phyloP scores from a whole-genome alignment of 2,329 filamentous ascomycete genomes.

The Fusarium brevicatenulatum region DNA sequence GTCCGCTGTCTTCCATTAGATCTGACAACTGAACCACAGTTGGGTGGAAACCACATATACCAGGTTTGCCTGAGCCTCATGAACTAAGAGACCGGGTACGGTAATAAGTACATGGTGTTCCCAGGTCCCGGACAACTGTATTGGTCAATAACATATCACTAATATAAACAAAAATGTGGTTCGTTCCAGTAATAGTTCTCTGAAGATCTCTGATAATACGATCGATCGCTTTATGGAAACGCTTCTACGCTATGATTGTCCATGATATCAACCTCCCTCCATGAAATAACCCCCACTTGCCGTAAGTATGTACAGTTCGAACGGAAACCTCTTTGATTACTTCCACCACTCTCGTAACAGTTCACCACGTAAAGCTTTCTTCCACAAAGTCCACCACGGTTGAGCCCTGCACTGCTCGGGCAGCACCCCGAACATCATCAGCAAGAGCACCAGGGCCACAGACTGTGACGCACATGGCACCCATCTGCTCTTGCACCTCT shows the following conservation, averaged over 20 bases:
- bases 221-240: conserved; percentile 34
- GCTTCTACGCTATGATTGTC: conserved; percentile 25
- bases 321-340: conserved; percentile 32
- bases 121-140: neutral
- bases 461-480: conserved; percentile 88
- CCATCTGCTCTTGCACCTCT: conserved; percentile 83
- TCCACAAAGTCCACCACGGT: conserved; percentile 79
- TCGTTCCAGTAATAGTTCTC: neutral
- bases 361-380: conserved; percentile 77
- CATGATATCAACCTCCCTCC: conserved; percentile 17
- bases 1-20: no score
- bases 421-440: conserved; percentile 78
- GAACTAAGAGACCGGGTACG: neutral
- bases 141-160: neutral
- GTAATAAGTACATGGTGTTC: neutral
- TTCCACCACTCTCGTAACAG: neutral
- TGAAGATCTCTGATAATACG: conserved; percentile 18
- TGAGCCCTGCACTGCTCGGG: conserved; percentile 69
- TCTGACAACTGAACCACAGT: neutral
- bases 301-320: conserved; percentile 46
- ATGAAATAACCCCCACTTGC: conserved; percentile 36
- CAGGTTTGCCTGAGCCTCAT: neutral
- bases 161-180: neutral
- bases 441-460: conserved; percentile 80
- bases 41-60: neutral